Conservation (phyloP, 176 grass and related monocot species). For the Puccinellia tenuiflora region DNA sequence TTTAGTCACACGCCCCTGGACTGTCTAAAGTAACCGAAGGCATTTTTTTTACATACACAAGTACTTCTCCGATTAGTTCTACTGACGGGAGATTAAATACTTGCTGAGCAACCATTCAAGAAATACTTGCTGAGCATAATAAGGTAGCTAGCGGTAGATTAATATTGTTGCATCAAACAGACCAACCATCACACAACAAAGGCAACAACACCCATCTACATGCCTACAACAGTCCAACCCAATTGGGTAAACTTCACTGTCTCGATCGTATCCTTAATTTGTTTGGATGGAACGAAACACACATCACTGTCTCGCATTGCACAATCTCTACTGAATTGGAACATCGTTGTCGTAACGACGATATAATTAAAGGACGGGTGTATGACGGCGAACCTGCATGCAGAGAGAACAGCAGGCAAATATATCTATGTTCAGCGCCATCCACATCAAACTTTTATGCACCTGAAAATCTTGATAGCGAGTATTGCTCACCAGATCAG, state of each 20-base stretch:
- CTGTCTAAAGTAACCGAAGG: background rate
- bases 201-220: background rate
- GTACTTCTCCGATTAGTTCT: background rate
- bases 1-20: background rate
- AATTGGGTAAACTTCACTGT: background rate
- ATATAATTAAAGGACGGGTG: background rate
- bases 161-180: slow-evolving; percentile 31
- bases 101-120: too few species aligned
- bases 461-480: slow-evolving; percentile 7
- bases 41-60: background rate
- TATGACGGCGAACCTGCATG: background rate
- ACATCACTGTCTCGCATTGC: slow-evolving; percentile 4
- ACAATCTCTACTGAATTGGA: background rate
- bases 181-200: slow-evolving; percentile 12
- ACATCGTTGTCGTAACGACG: background rate
- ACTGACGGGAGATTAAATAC: background rate
- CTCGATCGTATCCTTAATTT: background rate
- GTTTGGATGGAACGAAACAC: background rate
- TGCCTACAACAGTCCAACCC: background rate
- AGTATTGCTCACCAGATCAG: background rate
- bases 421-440: background rate
- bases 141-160: slow-evolving; percentile 19
- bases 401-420: background rate
- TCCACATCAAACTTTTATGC: slow-evolving; percentile 31
- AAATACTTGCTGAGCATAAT: background rate